These are phyloP conservation scores for Artemisia tridentata DNA, from an alignment of 129 eudicot species.

Conservation along the genomic window DNA sequence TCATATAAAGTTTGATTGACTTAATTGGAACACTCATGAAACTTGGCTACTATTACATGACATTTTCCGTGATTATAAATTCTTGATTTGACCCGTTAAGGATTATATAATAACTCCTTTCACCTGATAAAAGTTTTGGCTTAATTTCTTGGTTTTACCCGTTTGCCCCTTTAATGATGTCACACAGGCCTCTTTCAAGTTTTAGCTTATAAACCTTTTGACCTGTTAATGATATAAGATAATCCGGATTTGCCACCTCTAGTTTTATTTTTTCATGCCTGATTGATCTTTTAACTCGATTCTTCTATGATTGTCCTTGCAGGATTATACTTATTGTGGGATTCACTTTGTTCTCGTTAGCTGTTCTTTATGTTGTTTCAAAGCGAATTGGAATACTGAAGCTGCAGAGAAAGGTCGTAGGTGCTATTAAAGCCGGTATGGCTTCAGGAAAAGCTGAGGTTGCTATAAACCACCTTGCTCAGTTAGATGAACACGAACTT, in stretches of 20 bases:
- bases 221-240: no score
- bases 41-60: no score
- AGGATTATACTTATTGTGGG: constrained; percentile 72
- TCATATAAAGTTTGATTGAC: no score
- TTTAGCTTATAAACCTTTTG: no score
- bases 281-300: not conserved
- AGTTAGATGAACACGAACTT: constrained; percentile 40
- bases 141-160: no score
- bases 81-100: not conserved
- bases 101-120: not conserved
- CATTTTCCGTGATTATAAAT: not conserved
- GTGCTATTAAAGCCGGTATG: constrained; percentile 74
- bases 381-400: constrained; percentile 79
- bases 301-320: constrained; percentile 25
- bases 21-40: no score
- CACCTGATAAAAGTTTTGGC: no score
- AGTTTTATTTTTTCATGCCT: not conserved
- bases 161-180: no score
- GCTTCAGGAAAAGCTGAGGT: constrained; percentile 52
- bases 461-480: constrained; percentile 42
- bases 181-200: no score
- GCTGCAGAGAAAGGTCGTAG: constrained; percentile 68
- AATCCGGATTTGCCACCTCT: not conserved
- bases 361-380: constrained; percentile 82
- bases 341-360: constrained; percentile 60